phyloP scores from a whole-genome alignment of 202 grass and related monocot species.

The Bolboschoenoplectus hybrid region DNA sequence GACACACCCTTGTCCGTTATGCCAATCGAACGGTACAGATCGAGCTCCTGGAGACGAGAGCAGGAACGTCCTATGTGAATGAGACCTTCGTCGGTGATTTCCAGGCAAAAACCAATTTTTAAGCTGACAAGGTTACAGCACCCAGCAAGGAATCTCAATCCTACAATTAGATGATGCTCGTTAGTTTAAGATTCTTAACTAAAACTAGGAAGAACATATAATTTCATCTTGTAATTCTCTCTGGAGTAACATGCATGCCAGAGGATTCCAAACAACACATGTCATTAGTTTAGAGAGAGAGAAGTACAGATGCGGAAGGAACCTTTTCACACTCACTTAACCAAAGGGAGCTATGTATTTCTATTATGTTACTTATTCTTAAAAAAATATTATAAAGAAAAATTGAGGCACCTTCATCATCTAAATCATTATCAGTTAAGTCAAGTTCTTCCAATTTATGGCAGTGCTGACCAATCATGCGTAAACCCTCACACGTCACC shows the following conservation, averaged over 20 bases:
- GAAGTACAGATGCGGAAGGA: background rate
- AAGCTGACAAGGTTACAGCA: conserved; percentile 72
- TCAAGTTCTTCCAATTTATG: conserved; percentile 67
- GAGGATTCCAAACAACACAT: background rate
- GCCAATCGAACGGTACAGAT: conserved; percentile 73
- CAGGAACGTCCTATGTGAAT: conserved; percentile 61
- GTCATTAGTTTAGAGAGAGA: background rate
- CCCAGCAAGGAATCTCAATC: conserved; percentile 56
- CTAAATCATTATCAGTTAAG: conserved; percentile 84
- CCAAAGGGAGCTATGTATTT: background rate
- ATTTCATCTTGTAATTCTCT: background rate
- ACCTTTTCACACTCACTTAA: background rate
- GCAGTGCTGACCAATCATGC: conserved; percentile 61
- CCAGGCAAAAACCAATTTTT: conserved; percentile 85
- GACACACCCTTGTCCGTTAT: conserved; percentile 65
- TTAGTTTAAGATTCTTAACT: background rate
- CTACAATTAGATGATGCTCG: conserved; percentile 42
- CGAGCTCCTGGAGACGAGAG: conserved; percentile 63
- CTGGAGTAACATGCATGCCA: background rate
- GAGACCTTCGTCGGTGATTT: conserved; percentile 74
- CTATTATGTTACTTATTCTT: background rate
- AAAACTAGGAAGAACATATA: background rate
- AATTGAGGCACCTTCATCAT: conserved; percentile 63
- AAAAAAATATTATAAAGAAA: conserved; percentile 19
- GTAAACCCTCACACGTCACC: conserved; percentile 58